phyloP scores from a whole-genome alignment of 148 eudicot genomes.

The Fagopyrum tataricum region DNA sequence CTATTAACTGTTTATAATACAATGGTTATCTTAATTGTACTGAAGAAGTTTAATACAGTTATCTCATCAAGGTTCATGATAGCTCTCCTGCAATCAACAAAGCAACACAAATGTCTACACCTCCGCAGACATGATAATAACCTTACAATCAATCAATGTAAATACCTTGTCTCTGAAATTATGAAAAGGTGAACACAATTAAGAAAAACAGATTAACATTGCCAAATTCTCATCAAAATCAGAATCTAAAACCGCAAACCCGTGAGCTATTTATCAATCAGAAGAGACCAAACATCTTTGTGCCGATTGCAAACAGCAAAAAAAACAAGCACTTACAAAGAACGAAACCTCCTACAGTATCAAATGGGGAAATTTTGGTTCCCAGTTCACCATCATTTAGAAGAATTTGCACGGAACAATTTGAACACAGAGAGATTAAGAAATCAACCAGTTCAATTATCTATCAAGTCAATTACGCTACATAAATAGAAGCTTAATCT shows the following conservation, averaged over 20 bases:
- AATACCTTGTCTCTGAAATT: background rate
- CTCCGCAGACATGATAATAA: background rate
- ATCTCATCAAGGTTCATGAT: background rate
- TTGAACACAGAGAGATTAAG: background rate
- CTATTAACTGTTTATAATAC: background rate
- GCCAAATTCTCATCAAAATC: conserved; percentile 5
- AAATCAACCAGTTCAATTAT: background rate
- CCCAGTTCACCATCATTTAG: background rate
- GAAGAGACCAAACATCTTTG: background rate
- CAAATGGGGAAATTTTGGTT: background rate
- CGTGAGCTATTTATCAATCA: background rate
- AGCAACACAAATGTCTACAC: background rate
- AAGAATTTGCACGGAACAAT: background rate
- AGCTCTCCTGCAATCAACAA: background rate
- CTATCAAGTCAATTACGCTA: background rate
- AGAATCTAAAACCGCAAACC: background rate
- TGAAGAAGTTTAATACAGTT: background rate
- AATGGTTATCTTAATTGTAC: background rate
- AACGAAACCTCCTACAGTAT: background rate
- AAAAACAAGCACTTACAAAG: background rate
- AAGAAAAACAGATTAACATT: background rate
- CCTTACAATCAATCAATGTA: background rate
- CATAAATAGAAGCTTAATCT: background rate
- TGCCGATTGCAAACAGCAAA: background rate
- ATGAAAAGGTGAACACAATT: background rate